Conservation (phyloP, 805 yeast genomes). For the Myxozyma geophila region DNA sequence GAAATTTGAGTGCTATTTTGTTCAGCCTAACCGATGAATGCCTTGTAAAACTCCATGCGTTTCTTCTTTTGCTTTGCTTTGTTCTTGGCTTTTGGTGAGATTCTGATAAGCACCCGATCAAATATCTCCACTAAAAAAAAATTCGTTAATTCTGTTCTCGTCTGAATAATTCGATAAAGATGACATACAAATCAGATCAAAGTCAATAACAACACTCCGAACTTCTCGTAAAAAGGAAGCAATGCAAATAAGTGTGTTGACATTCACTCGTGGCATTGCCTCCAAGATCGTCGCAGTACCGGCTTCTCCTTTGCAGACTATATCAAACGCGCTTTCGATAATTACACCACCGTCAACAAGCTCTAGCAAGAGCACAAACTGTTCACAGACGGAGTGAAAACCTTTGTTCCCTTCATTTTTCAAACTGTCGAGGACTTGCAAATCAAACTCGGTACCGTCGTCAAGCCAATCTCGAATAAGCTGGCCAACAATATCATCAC, state of each 20-base stretch:
- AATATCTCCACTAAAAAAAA: constrained; percentile 41
- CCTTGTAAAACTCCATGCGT: constrained; percentile 44
- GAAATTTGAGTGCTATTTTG: background rate
- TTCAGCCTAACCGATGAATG: constrained; percentile 37
- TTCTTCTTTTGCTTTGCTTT: constrained; percentile 43
- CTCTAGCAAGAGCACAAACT: constrained; percentile 42
- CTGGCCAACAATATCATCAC: constrained; percentile 38
- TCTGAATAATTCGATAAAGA: too few species aligned
- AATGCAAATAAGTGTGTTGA: constrained; percentile 50
- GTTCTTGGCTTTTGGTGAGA: constrained; percentile 44
- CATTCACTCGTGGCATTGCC: constrained; percentile 49
- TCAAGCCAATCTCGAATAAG: constrained; percentile 47
- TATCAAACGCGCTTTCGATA: constrained; percentile 42
- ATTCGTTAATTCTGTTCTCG: background rate
- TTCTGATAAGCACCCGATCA: constrained; percentile 43
- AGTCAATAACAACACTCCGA: constrained; percentile 40
- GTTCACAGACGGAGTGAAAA: constrained; percentile 49
- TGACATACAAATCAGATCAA: constrained; percentile 29
- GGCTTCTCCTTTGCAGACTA: constrained; percentile 40
- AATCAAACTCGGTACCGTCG: constrained; percentile 42
- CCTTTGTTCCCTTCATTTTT: constrained; percentile 46
- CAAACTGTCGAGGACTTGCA: constrained; percentile 36
- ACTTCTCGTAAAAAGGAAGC: constrained; percentile 48
- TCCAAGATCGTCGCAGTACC: constrained; percentile 48
- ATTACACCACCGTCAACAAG: constrained; percentile 52